phyloP scores from a whole-genome alignment of 768 basidiomycete genomes.

The Sutorius australiensis region DNA sequence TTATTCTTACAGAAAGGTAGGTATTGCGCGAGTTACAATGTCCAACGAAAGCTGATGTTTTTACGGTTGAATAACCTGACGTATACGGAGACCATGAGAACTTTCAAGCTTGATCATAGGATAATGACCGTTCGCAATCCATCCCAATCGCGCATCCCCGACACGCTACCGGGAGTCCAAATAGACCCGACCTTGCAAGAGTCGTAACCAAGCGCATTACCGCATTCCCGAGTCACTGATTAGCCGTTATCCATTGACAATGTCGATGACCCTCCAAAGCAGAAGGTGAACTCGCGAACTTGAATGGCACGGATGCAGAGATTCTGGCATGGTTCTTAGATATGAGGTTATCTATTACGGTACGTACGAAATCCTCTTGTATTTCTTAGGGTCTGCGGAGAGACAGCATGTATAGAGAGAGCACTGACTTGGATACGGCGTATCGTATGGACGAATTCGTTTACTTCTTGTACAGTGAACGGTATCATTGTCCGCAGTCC shows the following conservation, averaged over 20 bases:
- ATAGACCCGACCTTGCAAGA: no score
- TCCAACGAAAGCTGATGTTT: not conserved
- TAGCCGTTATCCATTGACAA: not conserved
- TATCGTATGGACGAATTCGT: not conserved
- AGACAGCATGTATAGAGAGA: no score
- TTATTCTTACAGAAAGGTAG: not conserved
- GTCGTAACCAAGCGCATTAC: not conserved
- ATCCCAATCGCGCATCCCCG: not conserved
- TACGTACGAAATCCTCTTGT: not conserved
- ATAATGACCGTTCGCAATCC: not conserved
- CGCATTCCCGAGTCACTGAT: not conserved
- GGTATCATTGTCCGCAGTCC: not conserved
- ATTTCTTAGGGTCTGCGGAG: not conserved
- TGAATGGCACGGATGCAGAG: not conserved
- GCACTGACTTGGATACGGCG: no score
- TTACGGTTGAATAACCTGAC: not conserved
- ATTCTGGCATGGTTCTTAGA: not conserved
- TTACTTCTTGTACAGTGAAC: not conserved
- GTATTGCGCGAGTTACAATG: not conserved
- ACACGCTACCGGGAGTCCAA: not conserved
- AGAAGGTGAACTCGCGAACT: not conserved
- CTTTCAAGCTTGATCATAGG: not conserved
- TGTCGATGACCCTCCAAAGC: not conserved
- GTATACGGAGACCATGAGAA: not conserved
- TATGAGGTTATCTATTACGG: not conserved